Conservation (phyloP, 164 flowering plant species). For the Aristolochia fimbriata region DNA sequence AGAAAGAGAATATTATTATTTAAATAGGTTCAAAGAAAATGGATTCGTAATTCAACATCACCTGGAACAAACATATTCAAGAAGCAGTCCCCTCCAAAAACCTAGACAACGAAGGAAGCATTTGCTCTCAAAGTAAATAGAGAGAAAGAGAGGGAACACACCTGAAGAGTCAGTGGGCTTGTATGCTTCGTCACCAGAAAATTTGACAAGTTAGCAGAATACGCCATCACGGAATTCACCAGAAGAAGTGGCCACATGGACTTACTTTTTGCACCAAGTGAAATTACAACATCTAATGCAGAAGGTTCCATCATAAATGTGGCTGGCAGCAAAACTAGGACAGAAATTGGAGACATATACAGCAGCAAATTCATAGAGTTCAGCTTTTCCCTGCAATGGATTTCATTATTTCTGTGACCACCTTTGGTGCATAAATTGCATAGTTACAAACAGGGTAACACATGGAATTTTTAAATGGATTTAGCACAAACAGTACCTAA, state of each 20-base stretch:
- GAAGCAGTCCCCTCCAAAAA: not conserved
- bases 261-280: constrained; percentile 42
- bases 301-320: constrained; percentile 69
- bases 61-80: not conserved
- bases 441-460: not conserved
- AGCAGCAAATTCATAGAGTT: constrained; percentile 94
- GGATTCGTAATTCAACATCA: not conserved
- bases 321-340: constrained; percentile 61
- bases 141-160: constrained; percentile 14
- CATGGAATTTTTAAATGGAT: not conserved
- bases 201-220: constrained; percentile 73
- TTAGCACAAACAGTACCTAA: not conserved
- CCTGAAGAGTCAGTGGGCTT: constrained; percentile 97
- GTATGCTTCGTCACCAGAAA: constrained; percentile 98
- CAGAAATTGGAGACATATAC: constrained; percentile 92
- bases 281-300: constrained; percentile 33
- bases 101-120: too few relatives aligned
- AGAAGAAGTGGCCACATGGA: constrained; percentile 73
- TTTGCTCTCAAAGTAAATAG: not conserved
- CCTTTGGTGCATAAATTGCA: not conserved
- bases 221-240: constrained; percentile 75
- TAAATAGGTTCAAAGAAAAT: not conserved
- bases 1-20: not conserved
- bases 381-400: constrained; percentile 69
- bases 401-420: not conserved